Percentiles rank a stretch among this genome's conserved stretches.
Evolutionary conservation across 768 basidiomycete species (phyloP).

Genomic region (Russula virescens): DNA sequence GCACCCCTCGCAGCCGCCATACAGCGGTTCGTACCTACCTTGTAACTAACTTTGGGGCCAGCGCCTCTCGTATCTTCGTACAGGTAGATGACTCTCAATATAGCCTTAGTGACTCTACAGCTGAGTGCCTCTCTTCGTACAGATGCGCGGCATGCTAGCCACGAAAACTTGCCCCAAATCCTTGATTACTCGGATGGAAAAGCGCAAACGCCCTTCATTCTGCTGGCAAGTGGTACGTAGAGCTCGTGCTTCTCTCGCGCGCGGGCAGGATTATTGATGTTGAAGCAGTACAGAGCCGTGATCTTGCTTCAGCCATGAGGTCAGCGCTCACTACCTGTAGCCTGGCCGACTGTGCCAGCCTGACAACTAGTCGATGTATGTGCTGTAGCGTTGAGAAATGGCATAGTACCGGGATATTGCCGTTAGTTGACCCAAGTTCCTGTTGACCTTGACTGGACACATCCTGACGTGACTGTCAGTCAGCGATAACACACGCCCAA

Average conservation of each 20-base stretch:
- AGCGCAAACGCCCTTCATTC: conserved; percentile 44
- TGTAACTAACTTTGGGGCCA: too few species aligned
- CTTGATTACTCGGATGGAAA: conserved; percentile 43
- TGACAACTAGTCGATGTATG: neutral
- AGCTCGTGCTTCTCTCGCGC: neutral
- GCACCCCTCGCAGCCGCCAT: too few species aligned
- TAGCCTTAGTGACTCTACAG: too few species aligned
- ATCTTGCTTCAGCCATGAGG: conserved; percentile 17
- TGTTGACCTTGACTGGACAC: neutral
- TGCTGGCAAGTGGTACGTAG: conserved; percentile 43
- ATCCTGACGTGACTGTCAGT: conserved; percentile 5
- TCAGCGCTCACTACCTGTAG: conserved; percentile 13
- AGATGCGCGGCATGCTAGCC: conserved; percentile 31
- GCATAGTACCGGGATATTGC: conserved; percentile 20
- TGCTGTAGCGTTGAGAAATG: neutral
- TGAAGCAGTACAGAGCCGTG: conserved; percentile 18
- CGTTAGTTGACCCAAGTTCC: conserved; percentile 2
- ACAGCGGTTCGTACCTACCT: too few species aligned
- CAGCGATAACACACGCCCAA: conserved; percentile 20
- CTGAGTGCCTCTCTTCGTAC: too few species aligned
- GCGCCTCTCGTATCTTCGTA: too few species aligned
- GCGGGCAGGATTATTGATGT: neutral
- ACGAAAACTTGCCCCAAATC: conserved; percentile 50
- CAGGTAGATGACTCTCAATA: too few species aligned
- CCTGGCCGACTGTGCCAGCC: conserved; percentile 16